Conservation (phyloP, 192 early-diverging fungal genomes). For the Backusella luteola region DNA sequence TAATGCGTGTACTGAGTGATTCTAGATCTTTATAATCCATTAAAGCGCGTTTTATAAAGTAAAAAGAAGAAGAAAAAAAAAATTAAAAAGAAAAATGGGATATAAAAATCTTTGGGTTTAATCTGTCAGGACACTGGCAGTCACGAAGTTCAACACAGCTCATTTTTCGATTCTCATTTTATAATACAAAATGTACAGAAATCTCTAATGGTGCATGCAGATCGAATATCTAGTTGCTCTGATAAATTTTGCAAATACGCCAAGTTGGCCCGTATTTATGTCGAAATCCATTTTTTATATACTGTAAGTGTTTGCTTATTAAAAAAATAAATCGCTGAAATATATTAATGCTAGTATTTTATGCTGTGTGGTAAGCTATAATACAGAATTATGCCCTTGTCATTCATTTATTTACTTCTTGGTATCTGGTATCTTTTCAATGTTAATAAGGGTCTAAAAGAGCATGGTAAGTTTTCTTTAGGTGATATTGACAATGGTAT, state of each 20-base stretch:
- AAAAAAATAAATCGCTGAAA: too few relatives aligned
- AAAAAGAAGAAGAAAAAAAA: neutral
- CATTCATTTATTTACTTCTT: neutral
- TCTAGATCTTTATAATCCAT: neutral
- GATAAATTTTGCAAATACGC: neutral
- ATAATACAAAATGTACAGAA: too few relatives aligned
- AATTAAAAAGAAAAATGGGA: neutral
- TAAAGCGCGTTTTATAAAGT: constrained; percentile 1
- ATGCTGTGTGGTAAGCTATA: neutral
- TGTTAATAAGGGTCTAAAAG: neutral
- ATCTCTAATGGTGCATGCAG: neutral
- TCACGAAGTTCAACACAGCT: neutral
- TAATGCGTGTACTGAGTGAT: neutral
- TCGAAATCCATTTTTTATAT: too few relatives aligned
- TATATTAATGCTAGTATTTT: neutral
- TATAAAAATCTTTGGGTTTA: neutral
- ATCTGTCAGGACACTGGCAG: constrained; percentile 1
- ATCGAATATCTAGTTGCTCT: neutral
- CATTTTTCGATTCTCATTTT: too few relatives aligned
- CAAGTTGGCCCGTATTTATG: too few relatives aligned
- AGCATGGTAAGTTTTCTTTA: neutral
- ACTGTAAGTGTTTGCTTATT: too few relatives aligned
- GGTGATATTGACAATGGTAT: neutral
- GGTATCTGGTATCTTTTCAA: neutral
- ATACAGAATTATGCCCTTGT: too few relatives aligned